phyloP scores from a whole-genome alignment of 1,139 yeast species.

The Magnusiomyces fungicola region DNA sequence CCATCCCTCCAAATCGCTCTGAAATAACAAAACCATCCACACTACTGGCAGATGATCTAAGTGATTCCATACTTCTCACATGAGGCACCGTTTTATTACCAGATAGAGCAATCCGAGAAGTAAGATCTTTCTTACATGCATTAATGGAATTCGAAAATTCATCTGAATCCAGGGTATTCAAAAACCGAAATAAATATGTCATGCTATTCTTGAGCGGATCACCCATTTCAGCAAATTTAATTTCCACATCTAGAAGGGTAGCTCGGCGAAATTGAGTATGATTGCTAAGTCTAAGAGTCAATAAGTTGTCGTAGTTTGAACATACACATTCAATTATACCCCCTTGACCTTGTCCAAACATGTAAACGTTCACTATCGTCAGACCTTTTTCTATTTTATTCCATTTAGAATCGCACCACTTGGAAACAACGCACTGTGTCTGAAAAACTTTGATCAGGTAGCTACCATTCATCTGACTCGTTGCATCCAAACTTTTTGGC shows the following conservation, averaged over 20 bases:
- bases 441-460: background rate
- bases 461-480: too few relatives aligned
- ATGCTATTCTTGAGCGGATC: background rate
- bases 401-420: slow-evolving; percentile 10
- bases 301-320: background rate
- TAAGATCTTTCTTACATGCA: slow-evolving; percentile 4
- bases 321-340: slow-evolving; percentile 3
- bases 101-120: background rate
- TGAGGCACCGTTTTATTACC: too few relatives aligned
- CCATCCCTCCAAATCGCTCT: too few relatives aligned
- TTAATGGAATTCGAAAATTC: slow-evolving; percentile 9
- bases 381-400: slow-evolving; percentile 1
- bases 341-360: background rate
- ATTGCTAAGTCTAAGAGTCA: slow-evolving; percentile 13
- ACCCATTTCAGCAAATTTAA: slow-evolving; percentile 20
- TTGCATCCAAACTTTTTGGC: too few relatives aligned
- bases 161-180: background rate
- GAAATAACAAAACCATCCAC: too few relatives aligned
- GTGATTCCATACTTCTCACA: too few relatives aligned
- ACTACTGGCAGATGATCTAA: too few relatives aligned
- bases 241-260: slow-evolving; percentile 28
- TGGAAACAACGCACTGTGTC: slow-evolving; percentile 9
- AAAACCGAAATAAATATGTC: slow-evolving; percentile 2
- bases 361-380: slow-evolving; percentile 4
- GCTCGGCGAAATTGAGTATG: slow-evolving; percentile 16